These are phyloP conservation scores for Posidonia australis DNA, from an alignment of 106 monocot species.

Conservation along the genomic window DNA sequence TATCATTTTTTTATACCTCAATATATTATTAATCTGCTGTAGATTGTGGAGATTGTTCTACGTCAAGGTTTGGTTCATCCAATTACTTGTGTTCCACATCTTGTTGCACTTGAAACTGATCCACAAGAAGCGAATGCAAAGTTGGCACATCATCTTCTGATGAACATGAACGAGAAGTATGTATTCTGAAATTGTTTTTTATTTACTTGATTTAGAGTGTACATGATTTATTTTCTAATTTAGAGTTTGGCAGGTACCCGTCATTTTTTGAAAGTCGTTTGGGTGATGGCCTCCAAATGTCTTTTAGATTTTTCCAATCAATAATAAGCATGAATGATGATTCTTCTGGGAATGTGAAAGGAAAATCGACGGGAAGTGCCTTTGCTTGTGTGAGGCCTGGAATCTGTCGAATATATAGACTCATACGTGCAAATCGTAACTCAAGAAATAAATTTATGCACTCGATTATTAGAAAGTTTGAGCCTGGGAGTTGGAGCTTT, in stretches of 20 bases:
- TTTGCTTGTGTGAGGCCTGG: conserved; percentile 73
- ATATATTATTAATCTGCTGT: conserved; percentile 4
- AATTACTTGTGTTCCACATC: conserved; percentile 88
- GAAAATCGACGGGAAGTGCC: conserved; percentile 34
- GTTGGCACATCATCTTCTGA: conserved; percentile 88
- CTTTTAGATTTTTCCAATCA: conserved; percentile 75
- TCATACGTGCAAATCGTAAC: conserved; percentile 71
- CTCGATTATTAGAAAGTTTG: conserved; percentile 90
- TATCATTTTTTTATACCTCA: not conserved
- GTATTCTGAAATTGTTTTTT: conserved; percentile 6
- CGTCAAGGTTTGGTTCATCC: conserved; percentile 99
- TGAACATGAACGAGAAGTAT: conserved; percentile 99
- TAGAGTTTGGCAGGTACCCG: conserved; percentile 62
- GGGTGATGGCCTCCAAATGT: conserved; percentile 91
- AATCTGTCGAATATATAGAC: conserved; percentile 84
- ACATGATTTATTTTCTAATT: conserved; percentile 3
- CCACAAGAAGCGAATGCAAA: conserved; percentile 73
- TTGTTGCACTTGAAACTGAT: conserved; percentile 94
- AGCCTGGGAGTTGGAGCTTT: conserved; percentile 52
- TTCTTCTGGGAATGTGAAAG: conserved; percentile 31
- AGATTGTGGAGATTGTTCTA: conserved; percentile 98
- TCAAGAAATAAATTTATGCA: conserved; percentile 97
- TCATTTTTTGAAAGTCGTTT: conserved; percentile 92
- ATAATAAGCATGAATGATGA: conserved; percentile 27
- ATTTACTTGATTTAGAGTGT: not conserved